These are phyloP conservation scores for Torrubiellomyces zombiae DNA, from an alignment of 2,329 filamentous ascomycete genomes.

Conservation along the genomic window DNA sequence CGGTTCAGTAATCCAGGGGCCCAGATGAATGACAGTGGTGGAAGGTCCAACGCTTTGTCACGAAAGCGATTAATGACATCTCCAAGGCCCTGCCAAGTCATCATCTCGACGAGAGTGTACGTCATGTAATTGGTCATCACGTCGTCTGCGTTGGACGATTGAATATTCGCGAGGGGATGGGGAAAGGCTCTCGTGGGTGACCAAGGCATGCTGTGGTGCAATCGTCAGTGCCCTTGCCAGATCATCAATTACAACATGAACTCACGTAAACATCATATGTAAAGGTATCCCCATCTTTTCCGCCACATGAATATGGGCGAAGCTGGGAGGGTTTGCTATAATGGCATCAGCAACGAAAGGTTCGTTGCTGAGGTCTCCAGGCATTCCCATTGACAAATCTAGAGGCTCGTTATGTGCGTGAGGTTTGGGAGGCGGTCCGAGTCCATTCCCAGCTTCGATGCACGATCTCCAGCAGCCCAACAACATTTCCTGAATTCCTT, in stretches of 20 bases:
- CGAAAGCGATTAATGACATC: conserved; percentile 84
- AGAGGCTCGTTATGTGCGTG: conserved; percentile 31
- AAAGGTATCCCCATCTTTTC: conserved; percentile 60
- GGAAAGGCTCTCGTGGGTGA: conserved; percentile 72
- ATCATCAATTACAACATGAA: too few relatives aligned
- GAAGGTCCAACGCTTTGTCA: conserved; percentile 55
- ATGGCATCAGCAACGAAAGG: conserved; percentile 76
- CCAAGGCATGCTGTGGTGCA: conserved; percentile 67
- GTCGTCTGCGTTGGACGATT: conserved; percentile 57
- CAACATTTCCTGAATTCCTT: conserved; percentile 64
- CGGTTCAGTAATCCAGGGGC: conserved; percentile 65
- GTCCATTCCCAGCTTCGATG: conserved; percentile 59
- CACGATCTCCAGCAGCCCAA: conserved; percentile 77
- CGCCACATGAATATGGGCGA: conserved; percentile 59
- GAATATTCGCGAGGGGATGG: conserved; percentile 71
- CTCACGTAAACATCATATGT: conserved; percentile 81
- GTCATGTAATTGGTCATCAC: conserved; percentile 69
- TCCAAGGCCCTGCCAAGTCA: conserved; percentile 84
- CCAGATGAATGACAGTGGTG: conserved; percentile 64
- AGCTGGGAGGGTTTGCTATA: conserved; percentile 63
- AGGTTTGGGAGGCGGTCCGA: conserved; percentile 28
- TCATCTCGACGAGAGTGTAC: conserved; percentile 74
- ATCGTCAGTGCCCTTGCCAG: too few relatives aligned
- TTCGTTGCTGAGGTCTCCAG: conserved; percentile 23
- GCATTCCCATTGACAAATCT: conserved; percentile 15